Evolutionary conservation across 345 rosid species (phyloP), one percentile per base, ranked within the genome.

Genomic region (Eucalyptus polybractea): DNA sequence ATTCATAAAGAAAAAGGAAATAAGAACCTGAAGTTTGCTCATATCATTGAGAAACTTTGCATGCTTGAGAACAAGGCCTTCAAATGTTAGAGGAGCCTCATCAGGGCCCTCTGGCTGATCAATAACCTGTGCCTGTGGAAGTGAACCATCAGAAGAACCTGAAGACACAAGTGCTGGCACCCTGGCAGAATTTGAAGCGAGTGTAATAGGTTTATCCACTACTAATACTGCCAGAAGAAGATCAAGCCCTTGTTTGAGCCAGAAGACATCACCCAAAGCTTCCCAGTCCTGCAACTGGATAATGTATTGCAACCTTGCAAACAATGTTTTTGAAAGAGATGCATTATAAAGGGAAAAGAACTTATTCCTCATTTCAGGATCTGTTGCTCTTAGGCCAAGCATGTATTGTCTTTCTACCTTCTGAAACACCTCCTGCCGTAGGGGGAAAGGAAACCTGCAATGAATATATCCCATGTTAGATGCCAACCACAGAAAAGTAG

Each of bases 231-330:
- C 98, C 83, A 98, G 93, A 89, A 98, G 97, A 91, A 98, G 97
- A 95, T 98, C 99, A 90, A 98, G 98, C 80, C 99, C 99, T 89
- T 98, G 99, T 93, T 98, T 98, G 90, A 98, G 97, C 99, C 99
- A 98, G 93, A 98, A 98, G 89, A 98, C 99, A 92, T 98, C 99
- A 90, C 97, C 96, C 91, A 97, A 90, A 92, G 99, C 98, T 94
- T 98, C 99, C 99, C 99, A 98, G 47, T 98, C 99, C 94, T 98
- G 99, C 90, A 92, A 13, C 91, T 97, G 98, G 86, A 98, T 95
- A 86, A 98, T 97, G 91, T 92, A 97, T 72, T 98, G 99, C 94
- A 98, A 90, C 92, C 99, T 95, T 29, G 95, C 80, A 87, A 95
- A 97, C 93, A 97, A 91, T 60, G 94, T 95, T 93, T 97, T 98